Base-by-base conservation (phyloP, 306 rosid genomes). In the Casuarina cunninghamiana region DNA sequence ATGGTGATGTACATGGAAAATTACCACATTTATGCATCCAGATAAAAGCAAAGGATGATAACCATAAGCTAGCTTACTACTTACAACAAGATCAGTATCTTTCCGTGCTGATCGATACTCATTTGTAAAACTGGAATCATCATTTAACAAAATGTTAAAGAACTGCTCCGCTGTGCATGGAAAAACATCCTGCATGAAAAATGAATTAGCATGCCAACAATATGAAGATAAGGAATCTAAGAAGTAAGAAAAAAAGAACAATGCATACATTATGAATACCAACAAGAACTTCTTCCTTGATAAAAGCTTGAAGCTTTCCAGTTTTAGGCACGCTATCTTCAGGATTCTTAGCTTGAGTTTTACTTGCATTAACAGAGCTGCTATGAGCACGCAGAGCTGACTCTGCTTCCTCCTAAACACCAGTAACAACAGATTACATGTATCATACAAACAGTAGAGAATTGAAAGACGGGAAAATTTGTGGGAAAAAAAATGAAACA, bases 331-430 rank as follows among this genome's bases (percentile, higher is more conserved):
- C 68, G 72, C 72, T 79, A 81, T 86, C 89, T 87, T 87, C 84
- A 48, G 89, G 88, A 78, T 82, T 90, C 79, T 84, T 83, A 51
- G 80, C 86, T 75, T 70, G 75, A 71, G 84, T 79, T 76, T 76
- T 84, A 79, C 62, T 81, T 77, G 89, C 84, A 86, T 85, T 86
- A 53, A 88, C 89, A 74, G 98, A 95, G 86, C 97, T 95, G 84
- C 98, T 95, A 80, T 92, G 97, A 48, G 98, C 98, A 75, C 98
- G 98, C 76, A 92, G 72, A 75, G 93, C 99, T 62, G 99, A 95
- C 72, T 91, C 96, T 48, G 96, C 95, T 66, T 75, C 88, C 89
- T 93, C 99, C 99, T 95, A 80, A 49, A 77, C 65, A 87, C 55
- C 51, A 41, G 70, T 17, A 82, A 83, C 60, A 62, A 75, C 66